Base-by-base conservation (phyloP, 2,329 filamentous ascomycete genomes). In the Aureobasidium sp. region DNA sequence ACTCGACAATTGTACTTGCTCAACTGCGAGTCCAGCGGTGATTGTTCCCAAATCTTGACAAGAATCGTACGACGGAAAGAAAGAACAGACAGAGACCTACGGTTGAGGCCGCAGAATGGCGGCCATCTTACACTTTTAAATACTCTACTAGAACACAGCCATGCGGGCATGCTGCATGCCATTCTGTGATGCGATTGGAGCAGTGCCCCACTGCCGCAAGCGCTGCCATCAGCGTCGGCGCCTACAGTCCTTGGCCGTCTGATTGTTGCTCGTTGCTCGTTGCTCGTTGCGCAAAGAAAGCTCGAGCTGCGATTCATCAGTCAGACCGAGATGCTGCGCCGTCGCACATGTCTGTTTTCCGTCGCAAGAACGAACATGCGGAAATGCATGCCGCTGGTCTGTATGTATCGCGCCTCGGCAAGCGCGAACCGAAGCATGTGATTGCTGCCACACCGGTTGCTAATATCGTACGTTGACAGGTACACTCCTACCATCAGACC, bases 191-290 rank as follows among this genome's bases (percentile, higher is more conserved):
- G 27, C 48, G 12, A 51, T 51, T 51, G 48, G 48, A 49, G 34
- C 32, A 29, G 10, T 38, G 24, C 32, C 27, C 48, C 35, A 24
- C 48, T 34, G 21, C n/a, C 16, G 25, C 27, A 51, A 51, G 48
- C 48, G 48, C 48, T 51, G 35, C 37, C 35, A 21, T 51, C 48
- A 51, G 37, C 37, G 32, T 41, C 48, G 48, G 48, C 48, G 48
- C 12, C 8, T 51, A 51, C 48, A 41, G 37, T 40, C 17, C 48
- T 51, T 51, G 48, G 48, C 37, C 12, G 29, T 19, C n/a, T n/a
- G n/a, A n/a, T n/a, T n/a, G n/a, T n/a, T n/a, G n/a, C n/a, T n/a
- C n/a, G n/a, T n/a, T n/a, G n/a, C n/a, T n/a, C n/a, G n/a, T n/a
- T n/a, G n/a, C n/a, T n/a, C n/a, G n/a, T n/a, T n/a, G n/a, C n/a